Evolutionary conservation across 108 stramenopile genomes (phyloP).

Genomic region (Cyclotella baltica): DNA sequence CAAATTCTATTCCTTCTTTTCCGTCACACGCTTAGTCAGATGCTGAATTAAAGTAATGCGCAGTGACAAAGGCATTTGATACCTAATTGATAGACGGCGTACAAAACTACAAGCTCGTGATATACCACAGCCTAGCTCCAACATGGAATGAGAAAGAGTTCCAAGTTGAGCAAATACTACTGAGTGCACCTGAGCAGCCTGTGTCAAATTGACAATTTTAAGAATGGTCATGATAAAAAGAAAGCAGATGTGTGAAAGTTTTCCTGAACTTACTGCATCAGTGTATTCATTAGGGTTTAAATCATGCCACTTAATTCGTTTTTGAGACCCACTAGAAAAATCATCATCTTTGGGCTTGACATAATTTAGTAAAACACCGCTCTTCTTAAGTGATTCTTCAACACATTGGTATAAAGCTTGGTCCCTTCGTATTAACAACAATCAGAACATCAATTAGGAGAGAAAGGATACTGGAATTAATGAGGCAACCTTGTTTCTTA

Average conservation of each 20-base stretch:
- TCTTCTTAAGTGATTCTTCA: conserved; percentile 68
- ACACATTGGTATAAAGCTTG: conserved; percentile 73
- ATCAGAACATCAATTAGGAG: not conserved
- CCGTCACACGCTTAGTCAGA: conserved; percentile 31
- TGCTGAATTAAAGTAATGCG: conserved; percentile 75
- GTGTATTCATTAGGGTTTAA: conserved; percentile 58
- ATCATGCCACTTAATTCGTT: conserved; percentile 79
- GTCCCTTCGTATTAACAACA: conserved; percentile 35
- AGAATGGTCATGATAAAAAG: too few species aligned
- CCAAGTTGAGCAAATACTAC: conserved; percentile 81
- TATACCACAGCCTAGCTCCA: conserved; percentile 75
- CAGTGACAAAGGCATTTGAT: conserved; percentile 74
- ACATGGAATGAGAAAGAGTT: conserved; percentile 76
- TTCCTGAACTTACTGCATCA: too few species aligned
- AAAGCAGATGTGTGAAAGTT: too few species aligned
- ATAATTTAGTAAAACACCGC: conserved; percentile 74
- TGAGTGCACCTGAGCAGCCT: conserved; percentile 79
- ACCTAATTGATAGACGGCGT: conserved; percentile 66
- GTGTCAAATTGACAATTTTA: too few species aligned
- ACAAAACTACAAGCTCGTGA: conserved; percentile 71
- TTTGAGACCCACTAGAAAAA: conserved; percentile 25
- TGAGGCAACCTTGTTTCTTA: conserved; percentile 12
- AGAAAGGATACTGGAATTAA: not conserved
- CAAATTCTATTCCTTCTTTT: not conserved
- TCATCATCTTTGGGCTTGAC: conserved; percentile 19